Percentiles rank a stretch among this genome's conserved stretches.
These are phyloP conservation scores for Pelargonium fulgidum DNA, from an alignment of 441 rosid genomes.

Conservation along the genomic window DNA sequence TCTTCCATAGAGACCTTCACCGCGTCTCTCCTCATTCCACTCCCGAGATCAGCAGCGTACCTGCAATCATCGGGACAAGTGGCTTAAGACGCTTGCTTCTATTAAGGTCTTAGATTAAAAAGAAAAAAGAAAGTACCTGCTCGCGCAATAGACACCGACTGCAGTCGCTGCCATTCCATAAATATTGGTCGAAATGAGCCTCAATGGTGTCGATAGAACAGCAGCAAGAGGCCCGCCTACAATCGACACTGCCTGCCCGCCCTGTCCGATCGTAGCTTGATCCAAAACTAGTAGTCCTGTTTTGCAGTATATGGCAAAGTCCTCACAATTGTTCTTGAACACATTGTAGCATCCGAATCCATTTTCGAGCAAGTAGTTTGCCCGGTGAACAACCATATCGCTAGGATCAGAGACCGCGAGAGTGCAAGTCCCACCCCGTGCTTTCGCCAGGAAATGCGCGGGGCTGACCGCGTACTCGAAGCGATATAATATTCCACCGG, in stretches of 20 bases:
- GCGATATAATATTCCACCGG: conserved; percentile 65
- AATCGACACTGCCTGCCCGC: conserved; percentile 72
- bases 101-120: too few species aligned
- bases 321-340: conserved; percentile 77
- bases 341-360: conserved; percentile 80
- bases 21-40: conserved; percentile 56
- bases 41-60: conserved; percentile 78
- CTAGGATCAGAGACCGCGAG: conserved; percentile 55
- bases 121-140: too few species aligned
- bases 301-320: conserved; percentile 78
- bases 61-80: conserved; percentile 20
- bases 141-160: conserved; percentile 60
- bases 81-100: too few species aligned
- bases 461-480: conserved; percentile 69
- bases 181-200: conserved; percentile 61
- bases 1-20: conserved; percentile 70
- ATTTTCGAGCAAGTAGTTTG: conserved; percentile 57
- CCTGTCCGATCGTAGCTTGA: conserved; percentile 57
- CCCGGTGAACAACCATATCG: conserved; percentile 54
- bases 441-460: conserved; percentile 72
- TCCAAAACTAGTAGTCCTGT: conserved; percentile 61
- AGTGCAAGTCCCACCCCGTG: conserved; percentile 89
- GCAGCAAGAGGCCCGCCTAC: conserved; percentile 83
- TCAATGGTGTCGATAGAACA: conserved; percentile 57
- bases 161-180: conserved; percentile 91